Percentiles rank a stretch among this genome's conserved stretches.
Conservation (phyloP, 208 protist species). For the Histomonas meleagridis region DNA sequence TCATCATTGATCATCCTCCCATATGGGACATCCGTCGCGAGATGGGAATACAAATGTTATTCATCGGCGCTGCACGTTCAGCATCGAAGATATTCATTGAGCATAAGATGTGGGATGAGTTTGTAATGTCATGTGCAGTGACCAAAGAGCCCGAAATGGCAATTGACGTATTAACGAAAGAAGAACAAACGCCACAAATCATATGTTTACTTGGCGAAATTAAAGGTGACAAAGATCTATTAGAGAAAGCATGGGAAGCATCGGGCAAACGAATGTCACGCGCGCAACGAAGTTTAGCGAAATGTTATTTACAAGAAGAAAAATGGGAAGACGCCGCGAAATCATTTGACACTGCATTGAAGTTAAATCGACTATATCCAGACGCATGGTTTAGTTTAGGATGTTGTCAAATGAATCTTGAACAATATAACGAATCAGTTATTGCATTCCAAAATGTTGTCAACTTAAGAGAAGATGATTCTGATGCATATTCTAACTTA, state of each 20-base stretch:
- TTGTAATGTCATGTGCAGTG: neutral
- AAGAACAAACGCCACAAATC: neutral
- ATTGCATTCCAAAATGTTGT: neutral
- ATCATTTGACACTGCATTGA: neutral
- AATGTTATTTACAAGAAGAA: neutral
- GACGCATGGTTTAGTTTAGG: neutral
- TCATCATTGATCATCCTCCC: constrained; percentile 21
- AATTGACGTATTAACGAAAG: neutral
- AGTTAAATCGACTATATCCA: neutral
- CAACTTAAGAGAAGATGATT: neutral
- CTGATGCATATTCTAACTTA: neutral
- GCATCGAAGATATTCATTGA: neutral
- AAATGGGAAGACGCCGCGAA: neutral
- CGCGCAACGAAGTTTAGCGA: neutral
- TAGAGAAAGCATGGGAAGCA: neutral
- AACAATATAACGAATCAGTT: neutral
- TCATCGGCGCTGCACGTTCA: neutral
- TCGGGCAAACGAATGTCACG: neutral
- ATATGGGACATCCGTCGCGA: neutral
- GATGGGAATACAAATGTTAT: neutral
- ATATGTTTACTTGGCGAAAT: neutral
- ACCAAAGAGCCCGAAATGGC: neutral
- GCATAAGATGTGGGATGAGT: constrained; percentile 30
- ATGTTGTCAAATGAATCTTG: neutral
- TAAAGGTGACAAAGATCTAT: neutral